A percentile compares a stretch with the other conserved stretches of the same genome.
phyloP scores from a whole-genome alignment of 331 rosid species.

The Rosa hybrid region DNA sequence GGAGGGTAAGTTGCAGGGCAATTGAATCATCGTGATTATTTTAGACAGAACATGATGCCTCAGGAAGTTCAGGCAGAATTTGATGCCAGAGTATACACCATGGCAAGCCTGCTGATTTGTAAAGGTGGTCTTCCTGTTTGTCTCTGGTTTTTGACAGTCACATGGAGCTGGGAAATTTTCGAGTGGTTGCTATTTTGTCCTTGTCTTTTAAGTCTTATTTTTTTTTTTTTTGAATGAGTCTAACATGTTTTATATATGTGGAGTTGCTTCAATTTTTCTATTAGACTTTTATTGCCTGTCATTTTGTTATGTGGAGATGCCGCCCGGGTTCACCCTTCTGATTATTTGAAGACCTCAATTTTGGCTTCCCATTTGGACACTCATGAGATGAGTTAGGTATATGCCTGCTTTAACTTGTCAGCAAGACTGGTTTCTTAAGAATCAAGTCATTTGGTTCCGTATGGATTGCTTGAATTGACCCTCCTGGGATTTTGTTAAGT shows the following conservation, averaged over 20 bases:
- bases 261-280: background rate
- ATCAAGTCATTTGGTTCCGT: slow-evolving; percentile 4
- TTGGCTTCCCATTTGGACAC: slow-evolving; percentile 23
- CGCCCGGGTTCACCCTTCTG: background rate
- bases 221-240: too few relatives aligned
- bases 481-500: background rate
- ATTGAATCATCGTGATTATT: background rate
- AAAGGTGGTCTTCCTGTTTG: slow-evolving; percentile 1
- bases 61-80: background rate
- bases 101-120: background rate
- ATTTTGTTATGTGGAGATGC: background rate
- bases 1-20: background rate
- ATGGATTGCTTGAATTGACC: background rate
- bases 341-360: background rate
- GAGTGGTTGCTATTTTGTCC: background rate
- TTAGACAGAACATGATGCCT: background rate
- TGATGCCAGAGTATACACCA: slow-evolving; percentile 4
- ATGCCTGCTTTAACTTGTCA: slow-evolving; percentile 15
- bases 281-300: background rate
- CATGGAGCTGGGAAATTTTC: slow-evolving; percentile 2
- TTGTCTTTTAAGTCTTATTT: background rate
- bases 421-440: background rate
- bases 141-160: slow-evolving; percentile 8
- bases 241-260: background rate
- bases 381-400: background rate